Conservation (phyloP, 805 yeast species). For the Priceomyces melissophilus region DNA sequence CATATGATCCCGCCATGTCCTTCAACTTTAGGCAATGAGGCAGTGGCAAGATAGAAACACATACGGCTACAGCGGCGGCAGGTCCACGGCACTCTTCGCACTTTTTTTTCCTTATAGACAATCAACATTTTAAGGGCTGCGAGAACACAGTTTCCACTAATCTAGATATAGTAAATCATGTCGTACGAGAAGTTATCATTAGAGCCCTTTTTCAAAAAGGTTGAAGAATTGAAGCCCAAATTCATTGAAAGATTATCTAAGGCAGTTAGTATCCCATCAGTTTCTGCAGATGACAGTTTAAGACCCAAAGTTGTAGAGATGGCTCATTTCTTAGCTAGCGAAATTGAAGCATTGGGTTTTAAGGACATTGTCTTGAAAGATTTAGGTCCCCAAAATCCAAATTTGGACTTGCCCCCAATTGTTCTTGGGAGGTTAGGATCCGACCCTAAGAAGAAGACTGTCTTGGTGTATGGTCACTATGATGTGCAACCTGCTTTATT, state of each 20-base stretch:
- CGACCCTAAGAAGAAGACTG: slow-evolving; percentile 81
- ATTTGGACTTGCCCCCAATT: slow-evolving; percentile 84
- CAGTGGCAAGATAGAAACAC: no score
- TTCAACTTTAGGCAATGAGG: no score
- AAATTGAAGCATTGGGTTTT: slow-evolving; percentile 73
- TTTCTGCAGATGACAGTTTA: slow-evolving; percentile 82
- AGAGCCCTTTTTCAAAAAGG: slow-evolving; percentile 53
- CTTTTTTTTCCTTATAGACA: no score
- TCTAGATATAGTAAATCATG: slow-evolving; percentile 15
- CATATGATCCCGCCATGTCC: no score
- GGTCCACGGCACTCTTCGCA: no score
- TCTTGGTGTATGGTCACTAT: slow-evolving; percentile 92
- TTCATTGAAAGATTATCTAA: slow-evolving; percentile 69
- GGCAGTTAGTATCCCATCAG: slow-evolving; percentile 95
- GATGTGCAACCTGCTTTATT: slow-evolving; percentile 95
- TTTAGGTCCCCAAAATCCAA: slow-evolving; percentile 79
- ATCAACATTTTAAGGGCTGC: no score
- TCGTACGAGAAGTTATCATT: slow-evolving; percentile 38
- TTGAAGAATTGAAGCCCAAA: slow-evolving; percentile 70
- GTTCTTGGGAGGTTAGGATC: slow-evolving; percentile 85
- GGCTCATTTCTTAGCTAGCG: slow-evolving; percentile 74
- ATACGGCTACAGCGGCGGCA: no score
- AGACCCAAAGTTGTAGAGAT: slow-evolving; percentile 89
- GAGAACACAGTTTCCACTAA: no score
- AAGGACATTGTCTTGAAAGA: slow-evolving; percentile 76